These are phyloP conservation scores for Monilinia fructigena DNA, from an alignment of 2,329 filamentous ascomycete genomes.

Conservation along the genomic window DNA sequence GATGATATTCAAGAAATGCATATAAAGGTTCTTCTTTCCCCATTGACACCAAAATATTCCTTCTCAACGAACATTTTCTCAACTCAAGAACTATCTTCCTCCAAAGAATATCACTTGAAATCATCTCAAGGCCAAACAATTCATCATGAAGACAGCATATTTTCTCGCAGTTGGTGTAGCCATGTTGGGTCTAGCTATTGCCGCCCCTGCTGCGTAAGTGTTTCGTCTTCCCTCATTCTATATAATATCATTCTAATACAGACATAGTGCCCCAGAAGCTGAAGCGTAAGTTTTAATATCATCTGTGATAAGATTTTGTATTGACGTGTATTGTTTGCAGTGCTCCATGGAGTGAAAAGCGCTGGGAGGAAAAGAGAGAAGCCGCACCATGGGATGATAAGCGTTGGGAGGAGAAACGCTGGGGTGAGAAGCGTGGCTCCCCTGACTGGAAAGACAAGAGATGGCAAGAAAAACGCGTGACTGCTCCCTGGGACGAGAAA, in stretches of 20 bases:
- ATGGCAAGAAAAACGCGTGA: conserved; percentile 1
- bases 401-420: conserved; percentile 1
- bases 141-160: conserved; percentile 14
- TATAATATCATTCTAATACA: neutral
- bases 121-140: neutral
- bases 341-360: conserved; percentile 13
- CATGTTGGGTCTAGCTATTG: conserved; percentile 10
- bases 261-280: conserved; percentile 6
- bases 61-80: neutral
- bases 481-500: neutral
- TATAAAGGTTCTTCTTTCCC: neutral
- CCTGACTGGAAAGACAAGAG: neutral
- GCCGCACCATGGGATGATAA: conserved; percentile 1
- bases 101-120: neutral
- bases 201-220: conserved; percentile 9
- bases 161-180: conserved; percentile 4
- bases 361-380: conserved; percentile 1
- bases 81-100: neutral
- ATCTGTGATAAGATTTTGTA: neutral
- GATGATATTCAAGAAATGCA: neutral
- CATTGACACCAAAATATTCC: neutral
- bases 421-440: neutral
- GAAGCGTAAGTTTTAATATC: conserved; percentile 11
- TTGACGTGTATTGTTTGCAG: neutral
- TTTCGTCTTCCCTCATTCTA: neutral